phyloP scores from a whole-genome alignment of 2,329 filamentous ascomycete species.

The Nectriaceae sp. region DNA sequence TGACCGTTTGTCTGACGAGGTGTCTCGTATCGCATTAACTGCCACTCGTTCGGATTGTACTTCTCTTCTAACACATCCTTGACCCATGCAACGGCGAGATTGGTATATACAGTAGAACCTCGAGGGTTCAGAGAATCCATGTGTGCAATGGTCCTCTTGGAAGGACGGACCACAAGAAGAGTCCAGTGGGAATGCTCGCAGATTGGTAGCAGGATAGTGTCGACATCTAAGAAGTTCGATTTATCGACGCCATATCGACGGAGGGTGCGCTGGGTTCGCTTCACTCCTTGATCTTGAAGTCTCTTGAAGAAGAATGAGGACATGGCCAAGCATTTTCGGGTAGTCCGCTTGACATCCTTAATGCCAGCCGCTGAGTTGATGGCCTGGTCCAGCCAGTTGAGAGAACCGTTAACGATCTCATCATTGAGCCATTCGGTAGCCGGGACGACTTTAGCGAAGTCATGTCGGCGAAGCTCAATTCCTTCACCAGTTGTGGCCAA shows the following conservation, averaged over 20 bases:
- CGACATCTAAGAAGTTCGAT: constrained; percentile 63
- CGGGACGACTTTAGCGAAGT: constrained; percentile 64
- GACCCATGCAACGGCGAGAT: constrained; percentile 56
- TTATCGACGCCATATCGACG: constrained; percentile 58
- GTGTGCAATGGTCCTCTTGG: constrained; percentile 62
- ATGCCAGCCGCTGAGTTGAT: constrained; percentile 59
- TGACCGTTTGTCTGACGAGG: constrained; percentile 65
- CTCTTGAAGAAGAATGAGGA: constrained; percentile 67
- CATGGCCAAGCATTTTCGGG: constrained; percentile 62
- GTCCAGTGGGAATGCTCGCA: constrained; percentile 71
- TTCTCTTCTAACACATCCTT: constrained; percentile 53
- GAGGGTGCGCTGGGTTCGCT: constrained; percentile 54
- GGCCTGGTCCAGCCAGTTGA: constrained; percentile 60
- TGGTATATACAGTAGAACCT: constrained; percentile 43
- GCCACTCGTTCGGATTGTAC: constrained; percentile 64
- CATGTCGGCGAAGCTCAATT: constrained; percentile 52
- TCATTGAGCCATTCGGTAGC: constrained; percentile 72
- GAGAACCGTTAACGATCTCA: constrained; percentile 69
- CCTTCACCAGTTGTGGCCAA: constrained; percentile 52
- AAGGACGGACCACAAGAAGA: constrained; percentile 65
- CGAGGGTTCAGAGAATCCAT: constrained; percentile 63
- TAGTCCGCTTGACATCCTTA: constrained; percentile 45
- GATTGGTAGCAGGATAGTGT: constrained; percentile 71
- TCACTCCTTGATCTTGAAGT: constrained; percentile 49
- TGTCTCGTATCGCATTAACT: constrained; percentile 48